Base-by-base conservation (phyloP, 768 basidiomycete genomes). In the Suillus americanus region DNA sequence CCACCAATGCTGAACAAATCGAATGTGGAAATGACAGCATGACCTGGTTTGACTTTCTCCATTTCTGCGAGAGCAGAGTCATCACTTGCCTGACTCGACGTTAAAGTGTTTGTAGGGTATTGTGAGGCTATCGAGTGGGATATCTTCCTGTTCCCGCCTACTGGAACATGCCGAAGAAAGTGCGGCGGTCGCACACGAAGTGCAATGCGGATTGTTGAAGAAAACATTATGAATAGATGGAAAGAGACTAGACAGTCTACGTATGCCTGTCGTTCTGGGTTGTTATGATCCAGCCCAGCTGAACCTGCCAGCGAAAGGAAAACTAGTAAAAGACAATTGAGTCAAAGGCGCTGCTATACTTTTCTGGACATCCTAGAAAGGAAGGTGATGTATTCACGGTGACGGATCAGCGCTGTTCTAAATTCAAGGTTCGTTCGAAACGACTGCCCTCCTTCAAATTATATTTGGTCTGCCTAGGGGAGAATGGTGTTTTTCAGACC, bases 1-100 rank as follows among this genome's bases (percentile, higher is more conserved):
- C 91, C 92, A 65, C 95, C 95, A 66, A 96, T 91, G 70, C 89
- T 92, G 80, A 97, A 96, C 61, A 97, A 80, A 75, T 97, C 95
- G 72, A 96, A 97, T 1, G 95, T 88, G 1, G 92, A 94, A 62
- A 97, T 95, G 67, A 96, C 95, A 6, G 95, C 95, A 80, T 95
- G 94, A 61, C 93, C 89, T 16, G 86, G 82, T 33, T 79, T 76
- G 46, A 75, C 67, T 3, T 67, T 12, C 54, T 67, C 64, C 5
- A 61, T n/a, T 43, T 67, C 69, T 25, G 61, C 60, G 5, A 64
- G 62, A 9, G 60, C 38, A 16, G 66, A 63, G 9, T 28, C 3
- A 1, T 72, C 64, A 23, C 35, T 63, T 46, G 54, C 9, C 7
- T 57, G 50, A 35, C 51, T 62, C 0, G 64, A 46, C 0, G 63